Evolutionary conservation across 2,329 filamentous ascomycete genomes (phyloP).

Genomic region (Fusarium keratoplasticum): DNA sequence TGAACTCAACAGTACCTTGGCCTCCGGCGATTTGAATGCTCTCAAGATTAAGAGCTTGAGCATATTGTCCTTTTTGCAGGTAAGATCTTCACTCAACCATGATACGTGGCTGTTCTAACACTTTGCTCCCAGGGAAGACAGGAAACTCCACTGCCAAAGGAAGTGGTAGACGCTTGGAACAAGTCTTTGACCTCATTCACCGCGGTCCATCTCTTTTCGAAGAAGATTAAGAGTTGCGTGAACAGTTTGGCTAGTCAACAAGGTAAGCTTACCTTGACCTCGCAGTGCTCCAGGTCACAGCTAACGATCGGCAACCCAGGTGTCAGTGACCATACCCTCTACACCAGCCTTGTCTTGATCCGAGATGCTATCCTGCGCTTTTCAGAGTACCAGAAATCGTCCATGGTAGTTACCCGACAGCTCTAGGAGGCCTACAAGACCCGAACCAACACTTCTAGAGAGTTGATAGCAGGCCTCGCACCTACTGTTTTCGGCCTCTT

Average conservation of each 20-base stretch:
- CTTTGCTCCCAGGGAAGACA: not conserved
- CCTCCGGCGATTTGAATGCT: not conserved
- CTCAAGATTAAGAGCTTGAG: not conserved
- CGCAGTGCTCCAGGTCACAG: not conserved
- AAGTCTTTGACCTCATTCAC: not conserved
- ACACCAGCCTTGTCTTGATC: not conserved
- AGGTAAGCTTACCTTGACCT: not conserved
- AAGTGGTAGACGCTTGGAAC: not conserved
- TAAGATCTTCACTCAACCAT: not conserved
- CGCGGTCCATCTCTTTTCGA: not conserved
- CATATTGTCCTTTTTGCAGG: not conserved
- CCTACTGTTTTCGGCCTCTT: too few species aligned
- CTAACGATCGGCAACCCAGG: not conserved
- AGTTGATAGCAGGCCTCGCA: not conserved
- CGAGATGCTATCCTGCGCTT: not conserved
- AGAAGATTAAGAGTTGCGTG: not conserved
- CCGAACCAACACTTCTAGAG: not conserved
- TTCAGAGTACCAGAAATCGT: not conserved
- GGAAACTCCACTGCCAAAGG: not conserved
- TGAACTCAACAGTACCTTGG: not conserved
- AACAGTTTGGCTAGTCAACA: not conserved
- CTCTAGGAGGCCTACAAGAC: not conserved
- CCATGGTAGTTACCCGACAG: not conserved
- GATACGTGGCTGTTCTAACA: not conserved
- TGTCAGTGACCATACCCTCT: not conserved